A percentile compares a stretch with the other conserved stretches of the same genome.
Conservation (phyloP, 768 basidiomycete genomes). For the Termitomyces heimii region DNA sequence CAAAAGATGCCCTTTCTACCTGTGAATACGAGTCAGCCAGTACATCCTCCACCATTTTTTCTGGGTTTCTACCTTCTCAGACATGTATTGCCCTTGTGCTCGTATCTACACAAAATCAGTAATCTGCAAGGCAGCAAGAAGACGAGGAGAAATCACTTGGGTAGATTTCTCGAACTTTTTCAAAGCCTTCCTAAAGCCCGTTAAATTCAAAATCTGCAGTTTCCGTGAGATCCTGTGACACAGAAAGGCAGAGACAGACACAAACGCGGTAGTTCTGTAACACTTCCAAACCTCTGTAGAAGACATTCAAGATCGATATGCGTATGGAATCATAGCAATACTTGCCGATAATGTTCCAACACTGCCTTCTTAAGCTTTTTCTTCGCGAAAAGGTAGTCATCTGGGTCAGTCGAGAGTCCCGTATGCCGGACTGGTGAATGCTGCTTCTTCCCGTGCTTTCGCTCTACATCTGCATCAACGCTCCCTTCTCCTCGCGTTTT, state of each 20-base stretch:
- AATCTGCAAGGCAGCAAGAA: not conserved
- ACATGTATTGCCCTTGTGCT: conserved; percentile 73
- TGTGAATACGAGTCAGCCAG: conserved; percentile 17
- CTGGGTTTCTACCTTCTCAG: conserved; percentile 53
- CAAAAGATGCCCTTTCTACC: conserved; percentile 67
- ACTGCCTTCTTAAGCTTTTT: conserved; percentile 80
- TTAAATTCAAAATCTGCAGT: conserved; percentile 72
- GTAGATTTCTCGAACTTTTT: conserved; percentile 85
- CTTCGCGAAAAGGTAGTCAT: conserved; percentile 81
- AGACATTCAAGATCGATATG: not conserved
- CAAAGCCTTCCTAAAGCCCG: conserved; percentile 82
- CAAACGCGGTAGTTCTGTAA: conserved; percentile 86
- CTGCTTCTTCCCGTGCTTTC: conserved; percentile 1
- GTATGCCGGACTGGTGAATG: conserved; percentile 1
- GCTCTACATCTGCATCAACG: conserved; percentile 2
- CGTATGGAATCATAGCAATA: not conserved
- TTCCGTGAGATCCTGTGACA: not conserved
- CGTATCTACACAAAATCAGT: conserved; percentile 38
- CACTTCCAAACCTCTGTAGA: conserved; percentile 63
- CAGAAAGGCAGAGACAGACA: not conserved
- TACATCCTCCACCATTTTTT: not conserved
- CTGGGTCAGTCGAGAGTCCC: conserved; percentile 48
- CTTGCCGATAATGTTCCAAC: conserved; percentile 75
- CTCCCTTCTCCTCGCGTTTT: not conserved
- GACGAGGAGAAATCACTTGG: conserved; percentile 32